Evolutionary conservation across 129 eudicot genomes (phyloP).

Genomic region (Cynara cardunculus): DNA sequence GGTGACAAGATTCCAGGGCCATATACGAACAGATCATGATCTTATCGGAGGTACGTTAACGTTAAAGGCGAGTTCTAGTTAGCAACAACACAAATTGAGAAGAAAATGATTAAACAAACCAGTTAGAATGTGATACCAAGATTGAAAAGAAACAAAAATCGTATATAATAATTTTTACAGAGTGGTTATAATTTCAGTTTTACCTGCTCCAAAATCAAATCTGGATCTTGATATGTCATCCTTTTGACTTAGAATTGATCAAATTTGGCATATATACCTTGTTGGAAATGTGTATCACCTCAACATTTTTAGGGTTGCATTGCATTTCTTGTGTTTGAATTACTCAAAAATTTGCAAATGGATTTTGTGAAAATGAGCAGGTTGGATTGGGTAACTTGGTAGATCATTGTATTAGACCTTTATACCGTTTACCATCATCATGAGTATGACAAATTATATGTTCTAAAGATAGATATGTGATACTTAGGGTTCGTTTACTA

Average conservation of each 20-base stretch:
- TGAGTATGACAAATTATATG: too few species aligned
- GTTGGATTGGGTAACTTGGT: background rate
- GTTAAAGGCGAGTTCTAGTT: background rate
- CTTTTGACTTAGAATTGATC: constrained; percentile 13
- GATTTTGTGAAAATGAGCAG: background rate
- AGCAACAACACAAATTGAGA: constrained; percentile 7
- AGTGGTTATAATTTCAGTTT: constrained; percentile 50
- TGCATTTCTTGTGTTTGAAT: constrained; percentile 5
- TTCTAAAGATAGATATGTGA: too few species aligned
- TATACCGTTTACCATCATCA: too few species aligned
- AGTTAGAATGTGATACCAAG: constrained; percentile 4
- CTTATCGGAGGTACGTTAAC: constrained; percentile 13
- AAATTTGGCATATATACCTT: background rate
- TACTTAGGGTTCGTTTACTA: too few species aligned
- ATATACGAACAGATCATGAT: background rate
- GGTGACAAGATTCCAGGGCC: constrained; percentile 19
- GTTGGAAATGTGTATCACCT: background rate
- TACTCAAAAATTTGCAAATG: background rate
- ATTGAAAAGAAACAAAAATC: background rate
- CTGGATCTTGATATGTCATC: constrained; percentile 27
- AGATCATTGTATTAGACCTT: too few species aligned
- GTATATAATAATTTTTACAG: constrained; percentile 6
- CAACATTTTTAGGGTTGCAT: background rate
- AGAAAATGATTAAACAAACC: constrained; percentile 21
- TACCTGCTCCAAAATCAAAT: constrained; percentile 64